A percentile compares a stretch with the other conserved stretches of the same genome.
Conservation (phyloP, 345 rosid species). For the Durio zibethinus region DNA sequence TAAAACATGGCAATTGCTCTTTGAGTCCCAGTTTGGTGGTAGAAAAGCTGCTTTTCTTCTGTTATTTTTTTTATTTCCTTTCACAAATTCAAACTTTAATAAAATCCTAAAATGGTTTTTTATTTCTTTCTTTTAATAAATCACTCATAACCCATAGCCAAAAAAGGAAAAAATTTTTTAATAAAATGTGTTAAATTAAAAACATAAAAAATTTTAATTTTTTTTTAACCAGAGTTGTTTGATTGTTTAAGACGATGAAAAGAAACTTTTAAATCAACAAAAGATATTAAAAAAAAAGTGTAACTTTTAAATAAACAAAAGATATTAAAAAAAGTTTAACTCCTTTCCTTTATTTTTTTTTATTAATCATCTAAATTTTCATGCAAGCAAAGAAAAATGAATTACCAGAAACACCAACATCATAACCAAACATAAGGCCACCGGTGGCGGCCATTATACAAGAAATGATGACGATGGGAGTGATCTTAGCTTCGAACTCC, state of each 20-base stretch:
- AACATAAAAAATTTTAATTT: neutral
- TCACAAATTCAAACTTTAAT: neutral
- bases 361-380: conserved; percentile 1
- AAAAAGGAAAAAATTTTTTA: no score
- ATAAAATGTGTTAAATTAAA: neutral
- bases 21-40: conserved; percentile 22
- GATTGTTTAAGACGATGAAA: no score
- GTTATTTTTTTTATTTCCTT: neutral
- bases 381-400: neutral
- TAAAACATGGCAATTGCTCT: neutral
- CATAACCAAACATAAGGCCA: conserved; percentile 97
- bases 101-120: neutral
- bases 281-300: no score
- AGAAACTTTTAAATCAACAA: no score
- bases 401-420: conserved; percentile 86
- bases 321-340: neutral
- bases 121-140: no score
- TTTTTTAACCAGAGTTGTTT: no score
- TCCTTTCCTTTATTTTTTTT: neutral
- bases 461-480: conserved; percentile 78
- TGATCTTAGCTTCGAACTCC: conserved; percentile 91
- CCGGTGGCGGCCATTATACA: conserved; percentile 98
- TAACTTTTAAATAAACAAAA: neutral
- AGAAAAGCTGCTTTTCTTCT: neutral
- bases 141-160: no score